Evolutionary conservation across 2,329 filamentous ascomycete genomes (phyloP).

Genomic region (Alternaria angustiovoidea): DNA sequence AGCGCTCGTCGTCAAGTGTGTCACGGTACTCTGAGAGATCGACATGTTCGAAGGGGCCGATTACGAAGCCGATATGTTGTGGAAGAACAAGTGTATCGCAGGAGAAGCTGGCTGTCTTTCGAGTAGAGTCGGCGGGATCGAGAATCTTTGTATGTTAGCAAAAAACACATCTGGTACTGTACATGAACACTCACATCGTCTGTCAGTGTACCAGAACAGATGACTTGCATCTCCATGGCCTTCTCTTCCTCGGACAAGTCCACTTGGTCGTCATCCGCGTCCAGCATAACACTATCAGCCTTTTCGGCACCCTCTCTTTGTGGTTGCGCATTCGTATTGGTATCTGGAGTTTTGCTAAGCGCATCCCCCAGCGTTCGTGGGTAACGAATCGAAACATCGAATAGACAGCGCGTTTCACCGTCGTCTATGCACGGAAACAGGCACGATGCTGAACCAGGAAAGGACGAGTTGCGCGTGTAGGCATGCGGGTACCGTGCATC

Average conservation of each 20-base stretch:
- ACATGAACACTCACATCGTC: constrained; percentile 67
- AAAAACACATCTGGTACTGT: neutral
- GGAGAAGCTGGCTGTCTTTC: constrained; percentile 88
- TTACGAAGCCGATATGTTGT: constrained; percentile 89
- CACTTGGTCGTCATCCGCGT: constrained; percentile 49
- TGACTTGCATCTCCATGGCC: constrained; percentile 83
- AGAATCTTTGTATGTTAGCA: constrained; percentile 57
- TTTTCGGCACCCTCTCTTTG: constrained; percentile 36
- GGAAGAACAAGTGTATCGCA: constrained; percentile 74
- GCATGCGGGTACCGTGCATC: constrained; percentile 89
- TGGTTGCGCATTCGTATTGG: constrained; percentile 20
- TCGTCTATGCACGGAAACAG: constrained; percentile 96
- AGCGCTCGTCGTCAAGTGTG: constrained; percentile 88
- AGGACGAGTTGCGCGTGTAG: constrained; percentile 83
- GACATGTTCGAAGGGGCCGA: constrained; percentile 94
- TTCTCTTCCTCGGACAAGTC: constrained; percentile 78
- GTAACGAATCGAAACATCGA: constrained; percentile 87
- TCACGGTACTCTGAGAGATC: constrained; percentile 89
- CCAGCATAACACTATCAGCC: constrained; percentile 44
- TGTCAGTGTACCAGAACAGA: constrained; percentile 88
- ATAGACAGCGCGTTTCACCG: constrained; percentile 78
- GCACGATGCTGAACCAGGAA: constrained; percentile 80
- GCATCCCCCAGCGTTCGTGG: constrained; percentile 86
- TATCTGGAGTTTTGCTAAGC: constrained; percentile 53
- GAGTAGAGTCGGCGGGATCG: constrained; percentile 77